These are phyloP conservation scores for Sporothrix sp. DNA, from an alignment of 2,329 filamentous ascomycete species.

Conservation along the genomic window DNA sequence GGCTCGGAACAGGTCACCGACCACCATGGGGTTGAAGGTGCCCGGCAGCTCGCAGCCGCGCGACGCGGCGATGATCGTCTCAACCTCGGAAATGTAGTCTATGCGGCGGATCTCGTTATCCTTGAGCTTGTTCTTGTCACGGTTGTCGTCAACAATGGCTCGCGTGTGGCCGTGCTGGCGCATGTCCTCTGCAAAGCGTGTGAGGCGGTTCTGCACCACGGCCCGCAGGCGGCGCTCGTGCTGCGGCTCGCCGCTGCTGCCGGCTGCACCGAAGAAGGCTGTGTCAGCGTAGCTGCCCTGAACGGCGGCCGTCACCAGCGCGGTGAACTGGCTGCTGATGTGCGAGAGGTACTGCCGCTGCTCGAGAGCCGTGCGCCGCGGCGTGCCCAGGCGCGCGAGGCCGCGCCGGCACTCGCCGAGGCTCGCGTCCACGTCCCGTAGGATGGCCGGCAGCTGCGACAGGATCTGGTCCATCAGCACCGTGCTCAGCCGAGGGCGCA, in stretches of 20 bases:
- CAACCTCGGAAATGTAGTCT: slow-evolving; percentile 20
- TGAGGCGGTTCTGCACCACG: slow-evolving; percentile 40
- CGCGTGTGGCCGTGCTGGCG: slow-evolving; percentile 31
- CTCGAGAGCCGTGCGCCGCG: slow-evolving; percentile 7
- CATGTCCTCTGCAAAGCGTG: slow-evolving; percentile 38
- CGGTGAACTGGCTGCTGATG: slow-evolving; percentile 22
- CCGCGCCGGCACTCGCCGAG: slow-evolving; percentile 25
- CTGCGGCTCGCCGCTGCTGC: slow-evolving; percentile 13
- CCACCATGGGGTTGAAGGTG: slow-evolving; percentile 27
- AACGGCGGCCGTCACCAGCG: slow-evolving; percentile 20
- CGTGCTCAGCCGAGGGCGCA: slow-evolving; percentile 40
- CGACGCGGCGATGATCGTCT: slow-evolving; percentile 20
- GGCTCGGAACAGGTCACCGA: slow-evolving; percentile 25
- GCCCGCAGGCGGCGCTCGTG: slow-evolving; percentile 38
- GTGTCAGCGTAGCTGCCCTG: slow-evolving; percentile 23
- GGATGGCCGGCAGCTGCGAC: slow-evolving; percentile 35
- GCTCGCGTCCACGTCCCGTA: slow-evolving; percentile 32
- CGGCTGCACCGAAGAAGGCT: slow-evolving; percentile 16
- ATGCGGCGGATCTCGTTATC: slow-evolving; percentile 13
- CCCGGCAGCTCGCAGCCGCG: slow-evolving; percentile 29
- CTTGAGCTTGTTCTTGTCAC: background rate
- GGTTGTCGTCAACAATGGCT: slow-evolving; percentile 22
- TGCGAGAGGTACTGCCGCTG: slow-evolving; percentile 24
- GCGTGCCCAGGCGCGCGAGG: slow-evolving; percentile 25
- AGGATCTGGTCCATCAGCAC: slow-evolving; percentile 40